Percentiles rank a stretch among this genome's conserved stretches.
Conservation (phyloP, 257 asterid genomes). For the Nicotiana tabacum region DNA sequence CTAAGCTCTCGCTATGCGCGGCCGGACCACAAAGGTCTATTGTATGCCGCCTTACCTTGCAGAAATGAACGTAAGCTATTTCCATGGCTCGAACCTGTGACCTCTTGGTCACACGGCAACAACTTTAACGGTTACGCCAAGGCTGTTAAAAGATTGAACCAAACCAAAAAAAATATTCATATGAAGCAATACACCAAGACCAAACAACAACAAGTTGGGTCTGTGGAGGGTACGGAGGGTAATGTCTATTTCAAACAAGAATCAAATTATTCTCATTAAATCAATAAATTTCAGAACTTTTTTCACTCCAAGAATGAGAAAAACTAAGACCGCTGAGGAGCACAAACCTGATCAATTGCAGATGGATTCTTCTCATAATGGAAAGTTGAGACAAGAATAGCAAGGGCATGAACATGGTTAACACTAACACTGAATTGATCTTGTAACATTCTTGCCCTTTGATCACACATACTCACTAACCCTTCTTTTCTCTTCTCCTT, state of each 20-base stretch:
- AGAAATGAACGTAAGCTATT: no score
- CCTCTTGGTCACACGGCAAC: no score
- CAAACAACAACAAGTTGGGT: background rate
- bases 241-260: no score
- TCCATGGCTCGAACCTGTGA: no score
- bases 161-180: background rate
- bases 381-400: constrained; percentile 84
- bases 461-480: constrained; percentile 84
- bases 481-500: constrained; percentile 66
- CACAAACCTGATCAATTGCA: constrained; percentile 84
- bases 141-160: background rate
- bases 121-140: no score
- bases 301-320: background rate
- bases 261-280: background rate
- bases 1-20: no score
- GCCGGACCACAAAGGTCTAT: no score
- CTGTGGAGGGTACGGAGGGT: no score
- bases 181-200: background rate
- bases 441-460: constrained; percentile 94
- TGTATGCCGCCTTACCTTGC: no score
- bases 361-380: constrained; percentile 82
- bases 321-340: background rate
- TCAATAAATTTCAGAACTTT: background rate
- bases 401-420: constrained; percentile 94
- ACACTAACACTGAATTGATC: constrained; percentile 92